Evolutionary conservation across 768 basidiomycete genomes (phyloP), one percentile per base, ranked within the genome.

Genomic region (Hemileccinum rubropunctum): DNA sequence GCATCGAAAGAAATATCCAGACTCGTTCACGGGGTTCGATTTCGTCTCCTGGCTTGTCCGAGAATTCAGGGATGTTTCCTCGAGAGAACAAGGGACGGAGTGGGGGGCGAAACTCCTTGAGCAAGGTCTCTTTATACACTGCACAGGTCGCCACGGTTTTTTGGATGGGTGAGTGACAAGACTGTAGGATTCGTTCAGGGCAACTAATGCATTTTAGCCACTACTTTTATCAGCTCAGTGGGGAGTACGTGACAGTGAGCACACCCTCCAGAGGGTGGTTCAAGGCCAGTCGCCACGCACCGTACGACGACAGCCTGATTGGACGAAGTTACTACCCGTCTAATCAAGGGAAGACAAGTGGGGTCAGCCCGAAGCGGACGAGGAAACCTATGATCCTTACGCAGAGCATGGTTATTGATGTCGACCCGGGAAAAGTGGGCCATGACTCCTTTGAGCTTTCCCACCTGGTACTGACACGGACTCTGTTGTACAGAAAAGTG

Each of bases 21-120:
- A 93, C 54, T 84, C 88, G 5, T 98, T 98, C 65, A 91, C 84
- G 10, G 95, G 95, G 1, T 84, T 82, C 54, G 91, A 93, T 36
- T 83, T 98, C 57, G 88, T 94, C 20, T 86, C 86, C 1, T 98
- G 95, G 95, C 72, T 97, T 17, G 81, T 90, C n/a, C 80, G 89
- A 28, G 89, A 94, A 66, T 98, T 94, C 61, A 80, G 84, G 27
- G 95, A 98, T 63, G 82, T 97, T 7, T 84, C 87, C 1, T 88
- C 86, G 14, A 75, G 91, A 45, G 82, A 86, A 23, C 88, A 93
- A 57, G 95, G 80, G 0, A 71, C 79, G 15, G 88, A 93, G 53
- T 87, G 83, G 81, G 95, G 91, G 6, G 70, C 76, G 27, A 85
- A 78, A 57, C 66, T 98, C 18, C 78, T 83, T 58, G 86, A 91